Evolutionary conservation across 2,329 filamentous ascomycete species (phyloP), one percentile per base, ranked within the genome.

Genomic region (Sporothrix luriei): DNA sequence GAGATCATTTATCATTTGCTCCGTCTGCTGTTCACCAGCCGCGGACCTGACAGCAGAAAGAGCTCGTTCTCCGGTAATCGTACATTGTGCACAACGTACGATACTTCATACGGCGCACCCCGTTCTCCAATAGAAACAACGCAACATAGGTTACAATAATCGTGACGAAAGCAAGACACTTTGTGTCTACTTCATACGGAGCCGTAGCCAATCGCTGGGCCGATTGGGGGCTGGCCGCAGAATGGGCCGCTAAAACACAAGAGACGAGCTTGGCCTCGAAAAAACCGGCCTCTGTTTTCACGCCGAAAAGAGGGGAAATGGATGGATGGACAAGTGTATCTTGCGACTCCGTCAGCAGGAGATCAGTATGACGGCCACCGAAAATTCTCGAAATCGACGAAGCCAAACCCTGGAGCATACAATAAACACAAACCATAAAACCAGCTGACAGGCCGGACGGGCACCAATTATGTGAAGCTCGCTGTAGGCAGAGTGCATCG

Each of bases 311-410:
- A 21, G 11, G 38, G 7, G 14, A 38, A 61, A 13, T 21, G 33
- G 33, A 43, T 21, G 33, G 33, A 43, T 6, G 59, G 59, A 26
- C 59, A 46, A 16, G 13, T 49, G 43, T 43, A 64, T n/a, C n/a
- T n/a, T n/a, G n/a, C 61, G 14, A 64, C 9, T 29, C 43, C 61
- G 61, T 64, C 43, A 49, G 61, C 61, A 29, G 33, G 21, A 43
- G 21, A 43, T 9, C 24, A 43, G 10, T 19, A 46, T 21, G 46
- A 4, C 21, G 9, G 21, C 38, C 38, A 62, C 38, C 13, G 1
- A 29, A 43, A 62, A 46, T 14, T 43, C n/a, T 24, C n/a, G 55
- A 62, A 62, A 26, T 26, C 2, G 57, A 46, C 2, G 13, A 43
- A 62, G 38, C n/a, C n/a, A 62, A 38, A 62, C 38, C 26, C 4